A percentile compares a stretch with the other conserved stretches of the same genome.
These are phyloP conservation scores for Fistulifera solaris DNA, from an alignment of 108 stramenopile species.

Conservation along the genomic window DNA sequence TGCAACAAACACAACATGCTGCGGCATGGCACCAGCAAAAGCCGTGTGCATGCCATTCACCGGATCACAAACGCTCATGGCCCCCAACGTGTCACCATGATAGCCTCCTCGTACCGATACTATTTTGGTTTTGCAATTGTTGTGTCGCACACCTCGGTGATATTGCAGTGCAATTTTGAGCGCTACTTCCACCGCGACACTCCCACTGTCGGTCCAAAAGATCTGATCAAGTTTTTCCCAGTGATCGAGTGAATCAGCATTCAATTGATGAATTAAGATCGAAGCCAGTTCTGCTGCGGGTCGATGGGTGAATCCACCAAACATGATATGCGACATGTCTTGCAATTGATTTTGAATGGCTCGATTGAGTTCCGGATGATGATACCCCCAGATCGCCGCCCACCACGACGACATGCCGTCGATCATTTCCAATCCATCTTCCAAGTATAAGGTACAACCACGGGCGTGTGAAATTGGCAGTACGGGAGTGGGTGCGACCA, in stretches of 20 bases:
- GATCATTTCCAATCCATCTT: slow-evolving; percentile 47
- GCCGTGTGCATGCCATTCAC: slow-evolving; percentile 76
- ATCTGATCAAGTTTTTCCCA: slow-evolving; percentile 48
- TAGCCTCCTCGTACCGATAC: slow-evolving; percentile 71
- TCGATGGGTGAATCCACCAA: slow-evolving; percentile 80
- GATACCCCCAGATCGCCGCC: slow-evolving; percentile 80
- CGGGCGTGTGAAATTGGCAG: slow-evolving; percentile 45
- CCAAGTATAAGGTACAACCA: slow-evolving; percentile 47
- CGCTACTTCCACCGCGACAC: slow-evolving; percentile 74
- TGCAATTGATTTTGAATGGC: slow-evolving; percentile 55
- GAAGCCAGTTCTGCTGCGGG: slow-evolving; percentile 54
- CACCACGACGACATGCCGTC: slow-evolving; percentile 90
- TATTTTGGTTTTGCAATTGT: slow-evolving; percentile 37
- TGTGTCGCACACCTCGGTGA: slow-evolving; percentile 31
- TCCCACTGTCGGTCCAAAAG: slow-evolving; percentile 72
- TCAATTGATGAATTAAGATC: slow-evolving; percentile 16
- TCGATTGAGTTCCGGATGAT: slow-evolving; percentile 50
- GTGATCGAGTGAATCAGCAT: too few species aligned
- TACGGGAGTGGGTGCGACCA: slow-evolving; percentile 56
- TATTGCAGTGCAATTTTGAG: slow-evolving; percentile 92
- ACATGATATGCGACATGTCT: slow-evolving; percentile 82
- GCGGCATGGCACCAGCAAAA: slow-evolving; percentile 37
- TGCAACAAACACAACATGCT: slow-evolving; percentile 37
- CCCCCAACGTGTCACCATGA: slow-evolving; percentile 85
- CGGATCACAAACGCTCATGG: slow-evolving; percentile 86